Evolutionary conservation across 768 basidiomycete species (phyloP), one percentile per base, ranked within the genome.

Genomic region (Wakefieldia striispora): DNA sequence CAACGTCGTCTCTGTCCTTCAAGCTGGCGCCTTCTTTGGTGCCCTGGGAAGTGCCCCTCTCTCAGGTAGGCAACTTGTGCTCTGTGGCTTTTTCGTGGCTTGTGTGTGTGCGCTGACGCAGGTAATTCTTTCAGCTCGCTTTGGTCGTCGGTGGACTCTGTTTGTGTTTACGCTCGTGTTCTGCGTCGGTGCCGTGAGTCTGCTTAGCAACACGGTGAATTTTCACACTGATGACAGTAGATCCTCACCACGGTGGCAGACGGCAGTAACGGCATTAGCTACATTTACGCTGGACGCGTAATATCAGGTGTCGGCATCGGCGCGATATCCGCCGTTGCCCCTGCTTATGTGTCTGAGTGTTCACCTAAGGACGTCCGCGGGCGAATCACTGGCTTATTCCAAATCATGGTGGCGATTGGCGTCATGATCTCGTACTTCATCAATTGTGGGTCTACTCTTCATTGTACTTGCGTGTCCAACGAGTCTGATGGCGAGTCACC

Each of bases 1-100:
- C 37, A 91, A 88, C 55, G 84, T 95, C 37, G 92, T 94, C 16
- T 89, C 91, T 3, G 88, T 93, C 4, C 75, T 94, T 10, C 91
- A 93, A 63, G 88, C 83, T 4, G 90, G 90, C 11, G 88, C 89
- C 1, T 92, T 93, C 76, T 93, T 93, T 61, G 92, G 91, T 49
- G 88, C 91, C 13, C 64, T 95, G 6, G 77, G 78, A 10, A 84
- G 83, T 55, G 85, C 86, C 1, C 85, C 84, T 0, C 60, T 87
- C 37, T 87, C 87, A 11, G 70, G 88, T 88, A 50, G 43, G 75
- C 70, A 9, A 37, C 41, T n/a, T n/a, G n/a, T n/a, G n/a, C n/a
- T 41, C 39, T 29, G 23, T 0, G 29, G 29, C 17, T 21, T 16
- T 17, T 29, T 3, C 21, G 23, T n/a, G 14, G 19, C 26, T 40